These are phyloP conservation scores for Salix viminalis DNA, from an alignment of 345 rosid genomes.

Conservation along the genomic window DNA sequence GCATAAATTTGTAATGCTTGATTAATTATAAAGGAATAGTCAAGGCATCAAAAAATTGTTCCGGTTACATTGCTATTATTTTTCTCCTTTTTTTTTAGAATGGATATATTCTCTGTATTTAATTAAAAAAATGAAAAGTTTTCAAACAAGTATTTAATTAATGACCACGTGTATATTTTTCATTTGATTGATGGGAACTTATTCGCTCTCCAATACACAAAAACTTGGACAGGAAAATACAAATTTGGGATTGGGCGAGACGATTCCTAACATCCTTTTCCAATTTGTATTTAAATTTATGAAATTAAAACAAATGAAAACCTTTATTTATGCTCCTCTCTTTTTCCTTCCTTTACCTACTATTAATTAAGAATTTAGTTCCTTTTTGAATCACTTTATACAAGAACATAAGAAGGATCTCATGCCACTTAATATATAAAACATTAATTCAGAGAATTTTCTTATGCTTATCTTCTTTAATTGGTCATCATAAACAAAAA, in stretches of 20 bases:
- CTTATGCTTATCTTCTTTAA: conserved; percentile 6
- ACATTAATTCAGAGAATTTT: conserved; percentile 6
- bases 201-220: background rate
- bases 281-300: too few species aligned
- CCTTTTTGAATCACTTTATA: conserved; percentile 1
- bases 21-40: too few species aligned
- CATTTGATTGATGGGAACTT: too few species aligned
- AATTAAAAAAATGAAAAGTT: too few species aligned
- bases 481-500: conserved; percentile 9
- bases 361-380: background rate
- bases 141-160: too few species aligned
- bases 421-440: conserved; percentile 10
- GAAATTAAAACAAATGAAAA: background rate
- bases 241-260: background rate
- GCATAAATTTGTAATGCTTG: too few species aligned
- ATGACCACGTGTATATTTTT: too few species aligned
- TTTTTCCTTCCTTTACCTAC: conserved; percentile 8
- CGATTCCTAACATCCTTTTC: background rate
- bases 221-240: background rate
- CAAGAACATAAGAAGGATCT: conserved; percentile 7
- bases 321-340: background rate
- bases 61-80: too few species aligned
- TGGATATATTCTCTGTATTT: too few species aligned
- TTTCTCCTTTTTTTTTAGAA: too few species aligned
- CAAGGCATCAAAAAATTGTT: too few species aligned